Conservation (phyloP, 352 stramenopile species). For the Pythium chondricola region DNA sequence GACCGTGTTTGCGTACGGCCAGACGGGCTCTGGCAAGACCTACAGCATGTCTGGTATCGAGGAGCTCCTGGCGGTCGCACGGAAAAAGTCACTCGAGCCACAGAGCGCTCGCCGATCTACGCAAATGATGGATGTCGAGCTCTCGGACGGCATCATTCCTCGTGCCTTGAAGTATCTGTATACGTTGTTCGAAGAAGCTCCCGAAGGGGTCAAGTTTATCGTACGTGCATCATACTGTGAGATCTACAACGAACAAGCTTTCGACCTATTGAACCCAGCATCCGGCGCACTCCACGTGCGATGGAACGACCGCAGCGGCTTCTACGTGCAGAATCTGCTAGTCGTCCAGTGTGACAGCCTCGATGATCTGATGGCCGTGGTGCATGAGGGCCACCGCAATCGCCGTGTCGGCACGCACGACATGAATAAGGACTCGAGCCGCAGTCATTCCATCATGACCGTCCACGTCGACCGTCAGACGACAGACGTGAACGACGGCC, state of each 20-base stretch:
- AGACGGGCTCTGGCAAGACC: constrained; percentile 87
- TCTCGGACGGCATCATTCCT: constrained; percentile 68
- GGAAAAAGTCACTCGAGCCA: constrained; percentile 15
- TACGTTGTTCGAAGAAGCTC: constrained; percentile 31
- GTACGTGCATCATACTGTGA: constrained; percentile 73
- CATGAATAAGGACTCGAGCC: constrained; percentile 81
- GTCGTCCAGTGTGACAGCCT: constrained; percentile 70
- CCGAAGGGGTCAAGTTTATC: constrained; percentile 47
- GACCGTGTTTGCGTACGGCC: constrained; percentile 93
- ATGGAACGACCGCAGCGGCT: constrained; percentile 65
- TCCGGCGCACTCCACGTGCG: constrained; percentile 58
- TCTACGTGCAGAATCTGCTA: constrained; percentile 76
- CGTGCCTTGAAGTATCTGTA: constrained; percentile 71
- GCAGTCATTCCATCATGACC: constrained; percentile 72
- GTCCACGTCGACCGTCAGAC: constrained; percentile 61
- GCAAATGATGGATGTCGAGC: constrained; percentile 20
- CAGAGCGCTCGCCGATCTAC: too few relatives aligned
- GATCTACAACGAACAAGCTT: constrained; percentile 84
- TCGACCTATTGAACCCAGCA: constrained; percentile 64
- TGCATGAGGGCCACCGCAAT: constrained; percentile 70
- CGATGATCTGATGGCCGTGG: constrained; percentile 68
- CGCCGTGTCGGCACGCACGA: constrained; percentile 54
- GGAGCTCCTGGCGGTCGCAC: constrained; percentile 37
- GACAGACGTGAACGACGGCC: constrained; percentile 36
- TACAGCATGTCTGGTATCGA: constrained; percentile 80